These are phyloP conservation scores for Corylus americana DNA, from an alignment of 306 rosid species.

Conservation along the genomic window DNA sequence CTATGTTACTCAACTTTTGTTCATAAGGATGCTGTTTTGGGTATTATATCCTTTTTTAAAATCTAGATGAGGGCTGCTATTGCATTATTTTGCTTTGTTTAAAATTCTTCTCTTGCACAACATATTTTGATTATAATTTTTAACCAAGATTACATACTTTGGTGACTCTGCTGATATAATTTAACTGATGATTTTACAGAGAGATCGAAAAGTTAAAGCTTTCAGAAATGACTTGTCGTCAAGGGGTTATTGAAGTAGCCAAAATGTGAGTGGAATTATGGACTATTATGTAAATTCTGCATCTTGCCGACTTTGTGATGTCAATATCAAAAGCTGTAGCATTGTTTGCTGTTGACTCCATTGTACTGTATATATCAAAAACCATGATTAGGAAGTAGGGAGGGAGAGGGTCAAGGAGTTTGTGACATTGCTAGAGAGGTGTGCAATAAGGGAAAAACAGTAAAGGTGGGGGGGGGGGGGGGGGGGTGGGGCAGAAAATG, in stretches of 20 bases:
- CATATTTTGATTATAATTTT: slow-evolving; percentile 7
- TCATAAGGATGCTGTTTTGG: neutral
- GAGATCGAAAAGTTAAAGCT: slow-evolving; percentile 97
- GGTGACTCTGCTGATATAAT: slow-evolving; percentile 15
- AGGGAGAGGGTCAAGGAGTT: neutral
- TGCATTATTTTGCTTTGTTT: neutral
- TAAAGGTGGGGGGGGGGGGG: too few relatives aligned
- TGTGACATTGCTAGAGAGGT: neutral
- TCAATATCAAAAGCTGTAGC: neutral
- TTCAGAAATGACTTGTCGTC: slow-evolving; percentile 88
- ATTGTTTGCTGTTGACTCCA: neutral
- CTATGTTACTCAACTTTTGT: neutral
- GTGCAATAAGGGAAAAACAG: neutral
- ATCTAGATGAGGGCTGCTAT: neutral
- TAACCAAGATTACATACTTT: neutral
- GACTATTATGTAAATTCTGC: neutral
- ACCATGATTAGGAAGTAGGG: neutral
- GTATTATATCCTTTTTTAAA: neutral
- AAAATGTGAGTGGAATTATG: slow-evolving; percentile 72
- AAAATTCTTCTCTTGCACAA: neutral
- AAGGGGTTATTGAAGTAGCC: slow-evolving; percentile 95
- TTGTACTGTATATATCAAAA: neutral
- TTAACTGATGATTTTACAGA: slow-evolving; percentile 45
- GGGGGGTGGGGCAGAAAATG: neutral
- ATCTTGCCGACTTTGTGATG: slow-evolving; percentile 9